Evolutionary conservation across 495 filamentous ascomycete species (phyloP).

Genomic region (Hypomontagnella submonticulosa): DNA sequence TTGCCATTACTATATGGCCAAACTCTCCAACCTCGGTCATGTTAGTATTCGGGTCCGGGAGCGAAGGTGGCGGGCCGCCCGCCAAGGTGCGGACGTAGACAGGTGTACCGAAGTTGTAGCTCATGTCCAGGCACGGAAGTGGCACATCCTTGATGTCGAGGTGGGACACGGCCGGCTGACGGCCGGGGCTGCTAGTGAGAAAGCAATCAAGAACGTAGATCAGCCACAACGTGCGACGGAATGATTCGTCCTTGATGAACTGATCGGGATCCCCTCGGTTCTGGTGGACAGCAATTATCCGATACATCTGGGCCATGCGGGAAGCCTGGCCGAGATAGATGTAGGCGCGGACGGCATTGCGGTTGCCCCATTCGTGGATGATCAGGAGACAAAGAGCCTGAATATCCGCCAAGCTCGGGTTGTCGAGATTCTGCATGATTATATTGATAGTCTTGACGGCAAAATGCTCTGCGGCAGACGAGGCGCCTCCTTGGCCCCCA

Average conservation of each 20-base stretch:
- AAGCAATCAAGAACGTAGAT: conserved; percentile 65
- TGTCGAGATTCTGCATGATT: conserved; percentile 59
- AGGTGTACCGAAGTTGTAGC: conserved; percentile 61
- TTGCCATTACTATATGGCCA: conserved; percentile 62
- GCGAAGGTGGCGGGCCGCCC: conserved; percentile 50
- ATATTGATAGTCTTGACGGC: conserved; percentile 59
- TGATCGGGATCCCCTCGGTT: conserved; percentile 57
- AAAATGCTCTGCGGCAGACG: conserved; percentile 60
- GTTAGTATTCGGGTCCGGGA: conserved; percentile 46
- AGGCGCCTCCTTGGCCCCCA: conserved; percentile 57
- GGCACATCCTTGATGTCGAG: conserved; percentile 59
- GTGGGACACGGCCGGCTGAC: conserved; percentile 58
- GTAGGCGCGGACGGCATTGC: conserved; percentile 64
- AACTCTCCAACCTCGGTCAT: conserved; percentile 61
- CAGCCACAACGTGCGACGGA: conserved; percentile 63
- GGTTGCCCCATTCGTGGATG: conserved; percentile 64
- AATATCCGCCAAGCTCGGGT: conserved; percentile 62
- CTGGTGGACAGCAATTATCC: conserved; percentile 59
- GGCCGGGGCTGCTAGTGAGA: conserved; percentile 64
- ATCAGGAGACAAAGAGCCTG: conserved; percentile 63
- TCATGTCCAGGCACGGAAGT: conserved; percentile 61
- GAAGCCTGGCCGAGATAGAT: conserved; percentile 63
- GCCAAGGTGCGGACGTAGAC: conserved; percentile 58
- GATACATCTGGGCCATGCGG: conserved; percentile 64
- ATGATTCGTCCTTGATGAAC: conserved; percentile 63